phyloP scores from a whole-genome alignment of 805 yeast genomes.

The Saturnispora diversa region DNA sequence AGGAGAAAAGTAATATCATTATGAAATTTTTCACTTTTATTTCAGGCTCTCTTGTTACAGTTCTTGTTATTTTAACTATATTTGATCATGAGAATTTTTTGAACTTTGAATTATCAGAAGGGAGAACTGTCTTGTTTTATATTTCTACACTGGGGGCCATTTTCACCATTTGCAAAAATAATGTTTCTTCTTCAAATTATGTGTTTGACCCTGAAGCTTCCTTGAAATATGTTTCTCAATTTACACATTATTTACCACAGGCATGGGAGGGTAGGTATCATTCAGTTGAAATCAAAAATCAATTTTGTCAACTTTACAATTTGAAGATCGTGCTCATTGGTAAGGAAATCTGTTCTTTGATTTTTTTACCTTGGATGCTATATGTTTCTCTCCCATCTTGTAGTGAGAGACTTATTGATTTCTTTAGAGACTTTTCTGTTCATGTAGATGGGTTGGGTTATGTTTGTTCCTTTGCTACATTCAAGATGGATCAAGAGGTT shows the following conservation, averaged over 20 bases:
- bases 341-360: conserved; percentile 72
- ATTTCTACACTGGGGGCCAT: conserved; percentile 82
- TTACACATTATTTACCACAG: conserved; percentile 83
- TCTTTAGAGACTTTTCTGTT: conserved; percentile 80
- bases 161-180: conserved; percentile 73
- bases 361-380: conserved; percentile 81
- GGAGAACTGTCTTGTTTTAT: conserved; percentile 76
- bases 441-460: conserved; percentile 94
- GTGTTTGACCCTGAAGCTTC: conserved; percentile 93
- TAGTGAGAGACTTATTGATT: conserved; percentile 75
- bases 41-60: conserved; percentile 84
- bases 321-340: conserved; percentile 61
- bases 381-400: conserved; percentile 74
- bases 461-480: conserved; percentile 91
- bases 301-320: conserved; percentile 73
- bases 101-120: conserved; percentile 79
- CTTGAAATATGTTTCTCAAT: conserved; percentile 69
- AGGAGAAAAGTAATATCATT: conserved; percentile 52
- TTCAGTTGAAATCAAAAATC: conserved; percentile 73
- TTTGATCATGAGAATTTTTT: conserved; percentile 87
- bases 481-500: conserved; percentile 60
- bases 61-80: conserved; percentile 65
- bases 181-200: conserved; percentile 48
- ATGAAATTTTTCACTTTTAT: conserved; percentile 62
- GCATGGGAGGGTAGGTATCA: conserved; percentile 84